phyloP scores from a whole-genome alignment of 2,329 filamentous ascomycete species.

The Ampelomyces quisqualis region DNA sequence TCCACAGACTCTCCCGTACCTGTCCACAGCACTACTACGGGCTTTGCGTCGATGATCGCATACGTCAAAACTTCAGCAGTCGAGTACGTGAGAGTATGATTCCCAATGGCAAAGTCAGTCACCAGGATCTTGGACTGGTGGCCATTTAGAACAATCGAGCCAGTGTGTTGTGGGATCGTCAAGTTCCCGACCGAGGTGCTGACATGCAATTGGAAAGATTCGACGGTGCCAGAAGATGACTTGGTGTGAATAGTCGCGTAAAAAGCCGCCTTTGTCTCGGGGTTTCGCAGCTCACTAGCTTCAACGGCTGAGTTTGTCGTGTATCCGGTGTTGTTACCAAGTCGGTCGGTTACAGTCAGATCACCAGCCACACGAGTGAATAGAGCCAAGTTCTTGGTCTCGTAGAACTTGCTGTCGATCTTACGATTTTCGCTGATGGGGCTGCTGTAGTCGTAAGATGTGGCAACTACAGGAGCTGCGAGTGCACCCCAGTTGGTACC shows the following conservation, averaged over 20 bases:
- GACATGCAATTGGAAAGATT: constrained; percentile 57
- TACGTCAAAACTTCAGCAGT: constrained; percentile 56
- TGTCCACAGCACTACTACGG: constrained; percentile 45
- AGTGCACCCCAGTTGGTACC: constrained; percentile 65
- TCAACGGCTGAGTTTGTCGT: constrained; percentile 55
- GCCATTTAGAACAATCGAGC: constrained; percentile 57
- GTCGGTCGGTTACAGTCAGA: constrained; percentile 56
- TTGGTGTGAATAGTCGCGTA: constrained; percentile 60
- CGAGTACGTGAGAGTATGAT: constrained; percentile 55
- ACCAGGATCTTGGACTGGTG: constrained; percentile 64
- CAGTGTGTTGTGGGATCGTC: constrained; percentile 55
- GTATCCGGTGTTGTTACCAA: constrained; percentile 52
- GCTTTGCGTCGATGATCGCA: constrained; percentile 39
- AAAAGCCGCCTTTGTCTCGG: constrained; percentile 58
- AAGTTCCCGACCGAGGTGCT: constrained; percentile 58
- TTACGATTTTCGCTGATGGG: constrained; percentile 61
- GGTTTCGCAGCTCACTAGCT: constrained; percentile 60
- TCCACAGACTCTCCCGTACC: constrained; percentile 45
- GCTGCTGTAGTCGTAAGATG: constrained; percentile 64
- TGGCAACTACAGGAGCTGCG: constrained; percentile 59
- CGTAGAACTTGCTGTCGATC: constrained; percentile 62
- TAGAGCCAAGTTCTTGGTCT: constrained; percentile 62
- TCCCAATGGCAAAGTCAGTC: constrained; percentile 59
- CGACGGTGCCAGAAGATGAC: constrained; percentile 54
- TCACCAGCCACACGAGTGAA: constrained; percentile 61